Base-by-base conservation (phyloP, 1,284 basidiomycete species). In the Apiotrichum sp. region DNA sequence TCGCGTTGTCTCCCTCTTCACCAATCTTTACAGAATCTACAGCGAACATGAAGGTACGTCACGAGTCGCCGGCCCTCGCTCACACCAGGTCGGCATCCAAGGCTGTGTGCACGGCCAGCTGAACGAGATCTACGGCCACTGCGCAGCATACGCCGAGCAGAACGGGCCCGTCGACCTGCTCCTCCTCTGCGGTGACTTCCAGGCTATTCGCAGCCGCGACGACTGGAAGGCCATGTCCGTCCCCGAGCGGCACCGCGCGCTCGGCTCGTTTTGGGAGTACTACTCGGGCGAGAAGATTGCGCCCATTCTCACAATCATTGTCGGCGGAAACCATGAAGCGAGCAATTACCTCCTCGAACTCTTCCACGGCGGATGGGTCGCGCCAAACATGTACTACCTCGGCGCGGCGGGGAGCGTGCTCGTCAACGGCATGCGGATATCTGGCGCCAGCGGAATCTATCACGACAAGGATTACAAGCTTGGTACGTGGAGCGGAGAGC, bases 311-410 rank as follows among this genome's bases (percentile, higher is more conserved):
- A 99, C 96, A 0, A 80, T 99, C 36, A 85, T 98, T 51, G 95
- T 98, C 66, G 96, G 96, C 22, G 96, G 96, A 5, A 98, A 99
- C 71, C 95, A 99, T 71, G 95, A 98, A 76, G 92, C 92, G 3
- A 93, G 90, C 53, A 96, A 93, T 69, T 97, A 98, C 73, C 82
- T 98, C 78, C 93, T 90, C 87, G 96, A 99, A 72, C 78, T 97
- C 86, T 95, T 91, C 71, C 88, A 96, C 66, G 92, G 93, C 34
- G 92, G 93, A 14, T 96, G 92, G 95, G 77, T 98, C 13, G 96
- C 96, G 0, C 90, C 89, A 1, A 95, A 96, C 70, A 96, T 98
- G 53, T 99, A 97, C 78, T 98, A 89, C 72, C 82, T 99, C 5
- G 96, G 96, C 0, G 84, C 87, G 61, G 91, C 93, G 6, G 95